Evolutionary conservation across 176 grass and related monocot species (phyloP).

Genomic region (Zoysia japonica): DNA sequence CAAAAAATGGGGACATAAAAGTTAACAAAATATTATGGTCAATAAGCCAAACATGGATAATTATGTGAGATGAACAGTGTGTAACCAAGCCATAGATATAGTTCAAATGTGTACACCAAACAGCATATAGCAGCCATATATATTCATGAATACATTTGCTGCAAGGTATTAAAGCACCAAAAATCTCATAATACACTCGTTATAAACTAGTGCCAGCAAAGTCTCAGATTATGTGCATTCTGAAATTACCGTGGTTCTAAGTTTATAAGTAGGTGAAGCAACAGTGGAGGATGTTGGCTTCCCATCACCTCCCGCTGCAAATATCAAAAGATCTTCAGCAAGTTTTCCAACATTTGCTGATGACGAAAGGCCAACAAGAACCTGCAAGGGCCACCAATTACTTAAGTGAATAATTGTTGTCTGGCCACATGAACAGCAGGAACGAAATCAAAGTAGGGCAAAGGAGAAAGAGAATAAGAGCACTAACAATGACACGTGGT

Average conservation of each 20-base stretch:
- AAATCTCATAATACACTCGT: constrained; percentile 1
- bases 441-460: neutral
- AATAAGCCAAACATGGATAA: constrained; percentile 9
- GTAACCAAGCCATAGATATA: neutral
- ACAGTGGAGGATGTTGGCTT: constrained; percentile 57
- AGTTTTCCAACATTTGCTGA: constrained; percentile 56
- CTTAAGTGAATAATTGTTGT: neutral
- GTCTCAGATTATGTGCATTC: constrained; percentile 15
- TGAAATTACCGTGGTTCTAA: constrained; percentile 81
- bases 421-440: constrained; percentile 18
- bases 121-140: neutral
- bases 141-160: constrained; percentile 1
- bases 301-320: constrained; percentile 49
- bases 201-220: constrained; percentile 41
- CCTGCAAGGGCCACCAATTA: constrained; percentile 46
- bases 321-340: constrained; percentile 65
- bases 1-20: constrained; percentile 33
- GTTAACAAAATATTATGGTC: constrained; percentile 17
- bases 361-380: constrained; percentile 79
- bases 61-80: neutral
- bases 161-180: constrained; percentile 6
- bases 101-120: constrained; percentile 15
- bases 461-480: constrained; percentile 15
- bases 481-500: constrained; percentile 80
- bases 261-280: constrained; percentile 68